phyloP scores from a whole-genome alignment of 441 rosid species.

The Adansonia madagascariensis region DNA sequence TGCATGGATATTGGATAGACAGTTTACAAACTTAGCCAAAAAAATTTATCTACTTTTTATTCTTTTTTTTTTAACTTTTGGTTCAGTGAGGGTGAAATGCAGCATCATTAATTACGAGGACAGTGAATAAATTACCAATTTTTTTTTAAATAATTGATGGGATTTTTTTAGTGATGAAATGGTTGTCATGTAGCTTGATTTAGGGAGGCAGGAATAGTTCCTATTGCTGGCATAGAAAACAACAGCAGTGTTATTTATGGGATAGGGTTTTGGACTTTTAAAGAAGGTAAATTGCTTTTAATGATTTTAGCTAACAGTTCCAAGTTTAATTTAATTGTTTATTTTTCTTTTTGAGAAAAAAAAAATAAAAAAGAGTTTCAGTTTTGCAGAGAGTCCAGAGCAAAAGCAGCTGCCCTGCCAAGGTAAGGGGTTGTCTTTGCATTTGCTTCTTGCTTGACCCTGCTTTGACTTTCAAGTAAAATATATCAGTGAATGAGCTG shows the following conservation, averaged over 20 bases:
- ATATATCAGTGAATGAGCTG: constrained; percentile 60
- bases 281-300: constrained; percentile 20
- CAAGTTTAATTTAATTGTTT: background rate
- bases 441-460: constrained; percentile 39
- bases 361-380: constrained; percentile 17
- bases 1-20: constrained; percentile 3
- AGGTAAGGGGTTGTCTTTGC: background rate
- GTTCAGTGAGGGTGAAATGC: background rate
- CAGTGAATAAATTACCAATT: constrained; percentile 2
- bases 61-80: background rate
- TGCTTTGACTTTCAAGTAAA: constrained; percentile 53
- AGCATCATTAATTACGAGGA: constrained; percentile 11
- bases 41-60: background rate
- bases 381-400: constrained; percentile 16
- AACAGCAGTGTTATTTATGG: constrained; percentile 27
- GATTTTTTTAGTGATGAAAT: background rate
- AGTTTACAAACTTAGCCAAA: constrained; percentile 20
- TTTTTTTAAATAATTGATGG: too few species aligned
- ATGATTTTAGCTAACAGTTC: constrained; percentile 30
- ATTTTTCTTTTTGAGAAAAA: background rate
- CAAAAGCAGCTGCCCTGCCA: background rate
- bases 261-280: constrained; percentile 22
- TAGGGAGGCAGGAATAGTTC: constrained; percentile 26
- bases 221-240: constrained; percentile 35
- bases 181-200: constrained; percentile 21